Evolutionary conservation across 1,139 yeast genomes (phyloP).

Genomic region (Blastobotrys proliferans): DNA sequence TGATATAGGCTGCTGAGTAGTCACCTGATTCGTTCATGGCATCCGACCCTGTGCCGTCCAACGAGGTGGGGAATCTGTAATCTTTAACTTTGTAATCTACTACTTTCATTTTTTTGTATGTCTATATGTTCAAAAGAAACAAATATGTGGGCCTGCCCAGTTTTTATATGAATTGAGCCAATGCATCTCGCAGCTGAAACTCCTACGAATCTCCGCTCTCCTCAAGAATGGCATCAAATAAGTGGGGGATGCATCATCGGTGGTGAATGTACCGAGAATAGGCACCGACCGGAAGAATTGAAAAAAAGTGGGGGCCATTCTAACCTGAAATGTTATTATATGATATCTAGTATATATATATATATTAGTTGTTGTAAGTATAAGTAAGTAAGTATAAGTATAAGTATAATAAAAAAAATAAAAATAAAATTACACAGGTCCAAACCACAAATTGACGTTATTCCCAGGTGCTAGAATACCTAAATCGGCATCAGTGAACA

Average conservation of each 20-base stretch:
- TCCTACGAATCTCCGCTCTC: no score
- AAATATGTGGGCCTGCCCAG: neutral
- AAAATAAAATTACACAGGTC: neutral
- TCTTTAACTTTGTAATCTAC: conserved; percentile 34
- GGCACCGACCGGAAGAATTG: no score
- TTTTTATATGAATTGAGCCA: no score
- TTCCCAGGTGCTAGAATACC: conserved; percentile 2
- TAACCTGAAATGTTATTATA: neutral
- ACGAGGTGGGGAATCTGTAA: conserved; percentile 38
- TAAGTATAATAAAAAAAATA: conserved; percentile 2
- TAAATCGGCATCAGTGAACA: neutral
- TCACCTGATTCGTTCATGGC: conserved; percentile 39
- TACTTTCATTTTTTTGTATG: conserved; percentile 18
- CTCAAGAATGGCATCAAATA: no score
- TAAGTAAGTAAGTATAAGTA: neutral
- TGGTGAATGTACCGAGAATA: no score
- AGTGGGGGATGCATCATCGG: no score
- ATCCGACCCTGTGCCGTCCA: conserved; percentile 38
- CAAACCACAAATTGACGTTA: neutral
- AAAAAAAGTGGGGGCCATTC: no score
- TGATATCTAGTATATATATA: neutral
- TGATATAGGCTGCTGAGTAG: conserved; percentile 34
- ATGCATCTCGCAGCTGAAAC: no score
- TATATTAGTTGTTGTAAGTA: neutral
- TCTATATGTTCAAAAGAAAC: neutral